A percentile compares a stretch with the other conserved stretches of the same genome.
Evolutionary conservation across 768 basidiomycete genomes (phyloP).

Genomic region (Termitomyces sp.): DNA sequence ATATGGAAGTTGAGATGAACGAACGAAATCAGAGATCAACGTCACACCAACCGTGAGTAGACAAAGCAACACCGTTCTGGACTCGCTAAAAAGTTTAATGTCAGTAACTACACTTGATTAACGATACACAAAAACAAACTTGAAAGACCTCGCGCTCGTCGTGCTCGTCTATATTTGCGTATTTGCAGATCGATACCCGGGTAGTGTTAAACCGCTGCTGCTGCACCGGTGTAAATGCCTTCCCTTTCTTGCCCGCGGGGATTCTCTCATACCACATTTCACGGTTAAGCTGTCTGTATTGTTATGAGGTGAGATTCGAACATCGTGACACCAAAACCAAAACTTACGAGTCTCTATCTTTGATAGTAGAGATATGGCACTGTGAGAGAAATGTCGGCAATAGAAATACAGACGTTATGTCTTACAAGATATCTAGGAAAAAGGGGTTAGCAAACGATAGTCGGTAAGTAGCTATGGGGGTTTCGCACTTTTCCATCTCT

Average conservation of each 20-base stretch:
- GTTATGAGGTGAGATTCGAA: neutral
- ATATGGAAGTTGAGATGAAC: too few species aligned
- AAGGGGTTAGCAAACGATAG: conserved; percentile 1
- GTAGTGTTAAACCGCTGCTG: conserved; percentile 37
- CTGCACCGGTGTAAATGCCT: conserved; percentile 13
- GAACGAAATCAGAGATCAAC: neutral
- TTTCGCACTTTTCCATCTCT: conserved; percentile 50
- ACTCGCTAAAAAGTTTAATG: conserved; percentile 34
- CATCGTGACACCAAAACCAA: neutral
- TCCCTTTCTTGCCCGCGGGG: conserved; percentile 15
- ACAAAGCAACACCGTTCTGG: conserved; percentile 47
- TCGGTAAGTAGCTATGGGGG: neutral
- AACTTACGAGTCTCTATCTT: conserved; percentile 26
- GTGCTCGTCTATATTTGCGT: conserved; percentile 40
- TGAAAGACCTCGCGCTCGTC: conserved; percentile 70
- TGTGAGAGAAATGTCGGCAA: conserved; percentile 9
- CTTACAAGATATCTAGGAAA: conserved; percentile 7
- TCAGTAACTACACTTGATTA: neutral
- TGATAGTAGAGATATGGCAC: neutral
- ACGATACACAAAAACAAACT: conserved; percentile 23
- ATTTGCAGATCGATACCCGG: conserved; percentile 52
- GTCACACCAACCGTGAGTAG: conserved; percentile 38
- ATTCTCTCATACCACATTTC: conserved; percentile 22
- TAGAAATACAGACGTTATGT: conserved; percentile 30
- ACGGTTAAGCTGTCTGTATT: conserved; percentile 15